Base-by-base conservation (phyloP, 2,329 filamentous ascomycete species). In the Aureobasidium sp. region DNA sequence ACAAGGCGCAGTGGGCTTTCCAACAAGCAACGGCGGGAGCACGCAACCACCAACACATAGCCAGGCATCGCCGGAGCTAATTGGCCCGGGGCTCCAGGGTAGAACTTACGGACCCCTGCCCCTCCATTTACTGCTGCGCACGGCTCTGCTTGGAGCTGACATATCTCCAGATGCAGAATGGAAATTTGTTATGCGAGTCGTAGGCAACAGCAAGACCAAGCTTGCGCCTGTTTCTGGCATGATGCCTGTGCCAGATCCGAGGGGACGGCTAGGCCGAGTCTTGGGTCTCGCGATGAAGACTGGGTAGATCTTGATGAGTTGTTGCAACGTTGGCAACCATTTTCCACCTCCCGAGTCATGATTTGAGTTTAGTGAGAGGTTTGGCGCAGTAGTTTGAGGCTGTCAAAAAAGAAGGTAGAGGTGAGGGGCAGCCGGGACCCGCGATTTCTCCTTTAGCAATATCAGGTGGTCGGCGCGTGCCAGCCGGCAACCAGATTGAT, bases 1-100 rank as follows among this genome's bases (percentile, higher is more conserved):
- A 60, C 58, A 60, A 54, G 58, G 58, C 58, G 47, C 58, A 60
- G 58, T 60, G 47, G 58, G 58, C 58, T 60, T 54, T 60, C 46
- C 46, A 54, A 60, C 47, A 46, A 60, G 49, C 47, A 60, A 60
- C 58, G 58, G 58, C 46, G 43, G 57, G 57, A 60, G 57, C 57
- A 60, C 57, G 57, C 58, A 60, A 60, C 58, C 55, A 58, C 55
- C 58, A 60, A 60, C 47, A 60, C 40, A 53, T 45, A 27, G 31
- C 27, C 21, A 31, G 47, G 19, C 27, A 60, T 60, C 38, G 29
- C 35, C 37, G 10, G 29, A 53, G 58, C 58, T 46, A 53, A 60
- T 61, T 57, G 50, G 50, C 60, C 45, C 49, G 49, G 49, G 50
- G 60, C 33, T 57, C 50, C 47, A 49, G 40, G 50, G 47, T 38